These are phyloP conservation scores for Quercus lobata DNA, from an alignment of 331 rosid genomes.

Conservation along the genomic window DNA sequence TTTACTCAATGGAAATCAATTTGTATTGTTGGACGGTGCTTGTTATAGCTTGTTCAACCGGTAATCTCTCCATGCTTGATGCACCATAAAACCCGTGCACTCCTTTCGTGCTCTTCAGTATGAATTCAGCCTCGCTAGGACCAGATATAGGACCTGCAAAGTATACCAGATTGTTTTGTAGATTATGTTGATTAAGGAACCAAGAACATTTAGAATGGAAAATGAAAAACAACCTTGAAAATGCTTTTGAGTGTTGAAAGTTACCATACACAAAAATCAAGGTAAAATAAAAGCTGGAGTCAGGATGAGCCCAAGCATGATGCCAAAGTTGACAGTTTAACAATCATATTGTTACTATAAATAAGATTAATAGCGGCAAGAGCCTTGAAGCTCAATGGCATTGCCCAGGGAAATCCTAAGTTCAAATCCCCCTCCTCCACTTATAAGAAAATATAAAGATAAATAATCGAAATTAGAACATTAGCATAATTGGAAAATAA, in stretches of 20 bases:
- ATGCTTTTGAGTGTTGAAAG: neutral
- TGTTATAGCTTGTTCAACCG: constrained; percentile 91
- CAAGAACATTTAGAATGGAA: constrained; percentile 2
- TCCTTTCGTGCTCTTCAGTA: constrained; percentile 70
- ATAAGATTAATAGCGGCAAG: neutral
- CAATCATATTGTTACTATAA: neutral
- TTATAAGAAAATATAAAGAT: no score
- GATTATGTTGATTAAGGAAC: constrained; percentile 14
- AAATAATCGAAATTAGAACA: neutral
- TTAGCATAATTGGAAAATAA: neutral
- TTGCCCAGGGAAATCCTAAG: no score
- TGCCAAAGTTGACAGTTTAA: neutral
- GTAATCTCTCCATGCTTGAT: constrained; percentile 92
- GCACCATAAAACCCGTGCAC: constrained; percentile 97
- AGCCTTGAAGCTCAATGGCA: no score
- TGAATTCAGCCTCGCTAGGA: constrained; percentile 77
- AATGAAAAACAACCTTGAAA: neutral
- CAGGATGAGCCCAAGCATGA: neutral
- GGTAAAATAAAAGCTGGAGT: neutral
- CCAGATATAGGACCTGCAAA: constrained; percentile 85
- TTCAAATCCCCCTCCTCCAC: no score
- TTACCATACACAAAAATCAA: neutral
- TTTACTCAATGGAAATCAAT: constrained; percentile 57
- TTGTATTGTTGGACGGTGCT: constrained; percentile 68
- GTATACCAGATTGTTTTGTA: constrained; percentile 5